Conservation (phyloP, 805 yeast species). For the Ogataea siamensis region DNA sequence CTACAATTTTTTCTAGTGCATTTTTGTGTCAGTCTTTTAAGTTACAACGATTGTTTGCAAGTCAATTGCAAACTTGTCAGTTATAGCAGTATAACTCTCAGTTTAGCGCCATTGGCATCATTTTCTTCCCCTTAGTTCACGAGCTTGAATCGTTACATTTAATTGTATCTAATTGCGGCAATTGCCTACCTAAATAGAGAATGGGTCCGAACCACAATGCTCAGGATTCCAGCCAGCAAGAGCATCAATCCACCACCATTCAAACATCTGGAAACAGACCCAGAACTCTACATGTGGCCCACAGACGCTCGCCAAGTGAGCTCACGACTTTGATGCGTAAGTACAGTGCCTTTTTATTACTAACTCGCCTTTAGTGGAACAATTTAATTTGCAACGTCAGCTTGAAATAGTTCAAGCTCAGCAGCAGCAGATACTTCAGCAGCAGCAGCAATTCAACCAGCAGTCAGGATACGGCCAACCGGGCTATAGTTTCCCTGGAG, state of each 20-base stretch:
- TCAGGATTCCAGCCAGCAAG: slow-evolving; percentile 12
- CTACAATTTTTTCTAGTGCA: slow-evolving; percentile 6
- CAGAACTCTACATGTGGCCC: slow-evolving; percentile 86
- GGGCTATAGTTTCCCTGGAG: slow-evolving; percentile 25
- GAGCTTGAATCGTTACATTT: too few relatives aligned
- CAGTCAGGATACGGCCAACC: slow-evolving; percentile 24
- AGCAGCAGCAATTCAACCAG: slow-evolving; percentile 43
- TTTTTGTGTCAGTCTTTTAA: slow-evolving; percentile 12
- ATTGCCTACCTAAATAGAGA: slow-evolving; percentile 2
- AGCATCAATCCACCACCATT: slow-evolving; percentile 29
- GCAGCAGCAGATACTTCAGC: slow-evolving; percentile 84
- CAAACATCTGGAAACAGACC: slow-evolving; percentile 40
- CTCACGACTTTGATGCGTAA: slow-evolving; percentile 83
- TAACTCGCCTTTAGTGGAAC: slow-evolving; percentile 54
- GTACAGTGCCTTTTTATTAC: slow-evolving; percentile 25
- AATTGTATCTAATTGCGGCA: too few relatives aligned
- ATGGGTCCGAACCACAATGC: slow-evolving; percentile 17
- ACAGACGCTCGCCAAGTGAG: slow-evolving; percentile 93
- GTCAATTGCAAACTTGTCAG: slow-evolving; percentile 4
- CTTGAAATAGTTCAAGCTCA: slow-evolving; percentile 89
- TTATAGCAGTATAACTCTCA: slow-evolving; percentile 11
- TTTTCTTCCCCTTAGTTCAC: too few relatives aligned
- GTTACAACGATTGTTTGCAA: slow-evolving; percentile 6
- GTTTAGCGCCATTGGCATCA: slow-evolving; percentile 10
- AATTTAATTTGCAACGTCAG: slow-evolving; percentile 85